Base-by-base conservation (phyloP, 305 asterid genomes). In the Andrographis paniculata region DNA sequence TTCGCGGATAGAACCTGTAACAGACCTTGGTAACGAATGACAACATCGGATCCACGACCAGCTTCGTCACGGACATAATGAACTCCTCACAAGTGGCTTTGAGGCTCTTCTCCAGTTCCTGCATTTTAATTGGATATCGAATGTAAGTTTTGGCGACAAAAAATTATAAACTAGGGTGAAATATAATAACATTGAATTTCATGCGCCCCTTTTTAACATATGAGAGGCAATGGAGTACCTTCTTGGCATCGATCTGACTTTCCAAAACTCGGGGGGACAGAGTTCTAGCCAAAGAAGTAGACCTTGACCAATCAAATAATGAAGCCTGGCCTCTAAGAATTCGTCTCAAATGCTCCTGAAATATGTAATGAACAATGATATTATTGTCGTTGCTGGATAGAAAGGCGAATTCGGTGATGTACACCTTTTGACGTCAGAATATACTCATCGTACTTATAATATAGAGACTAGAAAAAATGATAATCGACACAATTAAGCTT, bases 291-390 rank as follows among this genome's bases (percentile, higher is more conserved):
- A 92, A 70, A 59, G 94, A 84, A 68, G 84, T 72, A 31, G 99
- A 81, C 68, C 97, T 84, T 59, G 99, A 87, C 96, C 97, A 84
- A 74, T 84, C 97, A 75, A 92, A 92, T 35, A 87, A 61, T 18
- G 96, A 84, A 45, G 95, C 78, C 72, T 87, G 97, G 55, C 99
- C 97, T 69, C 99, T 80, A 47, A 92, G 94, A 76, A 92, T 87
- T 62, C 94, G 77, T 66, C 95, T 74, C 80, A 92, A 77, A 74
- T 92, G 94, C 61, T 92, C 99, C 99, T 92, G 81, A 62, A 66
- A 57, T 38, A 47, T 20, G 56, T 24, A 48, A 58, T 16, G 15
- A 36, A 21, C 14, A 51, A 36, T n/a, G 16, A 14, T 14, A 13
- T 13, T n/a, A 37, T 1, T n/a, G 4, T 5, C 42, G 14, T 9